These are phyloP conservation scores for Cinnamomum chago DNA, from an alignment of 164 flowering plant genomes.

Conservation along the genomic window DNA sequence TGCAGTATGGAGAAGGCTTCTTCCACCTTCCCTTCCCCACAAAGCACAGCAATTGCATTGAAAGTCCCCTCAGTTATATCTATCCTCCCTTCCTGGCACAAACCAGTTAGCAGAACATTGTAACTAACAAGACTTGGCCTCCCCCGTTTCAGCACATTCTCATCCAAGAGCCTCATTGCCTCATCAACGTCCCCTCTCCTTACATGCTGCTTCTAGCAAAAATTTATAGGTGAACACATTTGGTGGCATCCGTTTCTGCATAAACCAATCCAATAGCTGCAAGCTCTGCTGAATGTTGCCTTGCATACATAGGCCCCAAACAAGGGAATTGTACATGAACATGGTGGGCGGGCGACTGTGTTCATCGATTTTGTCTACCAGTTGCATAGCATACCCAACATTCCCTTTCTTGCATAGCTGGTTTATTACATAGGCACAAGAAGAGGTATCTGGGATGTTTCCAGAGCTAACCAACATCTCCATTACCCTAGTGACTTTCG, in stretches of 20 bases:
- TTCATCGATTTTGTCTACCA: conserved; percentile 79
- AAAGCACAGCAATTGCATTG: conserved; percentile 69
- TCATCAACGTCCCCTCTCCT: conserved; percentile 78
- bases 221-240: conserved; percentile 76
- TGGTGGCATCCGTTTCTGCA: conserved; percentile 62
- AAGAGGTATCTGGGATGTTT: conserved; percentile 45
- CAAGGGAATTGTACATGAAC: conserved; percentile 24
- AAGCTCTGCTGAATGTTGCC: conserved; percentile 59
- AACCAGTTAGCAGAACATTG: conserved; percentile 78
- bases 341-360: conserved; percentile 56
- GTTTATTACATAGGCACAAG: conserved; percentile 63
- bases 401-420: conserved; percentile 68
- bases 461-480: conserved; percentile 72
- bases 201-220: conserved; percentile 80
- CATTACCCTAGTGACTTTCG: conserved; percentile 66
- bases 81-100: conserved; percentile 79
- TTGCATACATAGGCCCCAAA: conserved; percentile 70
- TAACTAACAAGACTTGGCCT: conserved; percentile 78
- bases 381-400: conserved; percentile 80
- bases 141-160: conserved; percentile 67
- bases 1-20: conserved; percentile 76
- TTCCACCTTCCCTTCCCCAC: conserved; percentile 51
- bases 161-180: conserved; percentile 68
- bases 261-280: conserved; percentile 61
- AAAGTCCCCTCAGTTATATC: conserved; percentile 84